These are phyloP conservation scores for Elsinoe perseae DNA, from an alignment of 2,329 filamentous ascomycete genomes.

Conservation along the genomic window DNA sequence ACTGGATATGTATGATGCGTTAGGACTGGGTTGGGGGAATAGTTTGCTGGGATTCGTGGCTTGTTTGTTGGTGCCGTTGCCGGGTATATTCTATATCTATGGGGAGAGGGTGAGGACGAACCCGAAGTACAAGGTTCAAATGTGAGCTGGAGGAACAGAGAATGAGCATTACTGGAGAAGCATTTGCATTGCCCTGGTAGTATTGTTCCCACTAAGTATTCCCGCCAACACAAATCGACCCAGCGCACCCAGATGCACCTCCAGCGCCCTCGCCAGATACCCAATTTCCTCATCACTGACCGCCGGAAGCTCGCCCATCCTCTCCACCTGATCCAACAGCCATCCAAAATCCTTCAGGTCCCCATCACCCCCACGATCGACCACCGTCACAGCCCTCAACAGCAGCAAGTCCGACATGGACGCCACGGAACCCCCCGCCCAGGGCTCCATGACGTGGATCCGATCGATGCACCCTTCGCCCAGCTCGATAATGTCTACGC, in stretches of 20 bases:
- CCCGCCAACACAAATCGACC: constrained; percentile 14
- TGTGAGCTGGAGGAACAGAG: too few relatives aligned
- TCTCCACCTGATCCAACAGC: constrained; percentile 15
- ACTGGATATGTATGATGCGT: constrained; percentile 49
- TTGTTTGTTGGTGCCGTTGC: constrained; percentile 42
- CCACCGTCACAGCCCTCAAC: constrained; percentile 21
- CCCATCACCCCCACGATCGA: constrained; percentile 19
- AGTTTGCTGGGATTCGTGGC: constrained; percentile 48
- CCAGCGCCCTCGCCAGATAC: constrained; percentile 33
- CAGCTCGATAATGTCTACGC: constrained; percentile 20
- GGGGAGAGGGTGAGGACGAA: constrained; percentile 40
- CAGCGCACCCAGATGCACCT: constrained; percentile 18
- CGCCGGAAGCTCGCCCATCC: constrained; percentile 6
- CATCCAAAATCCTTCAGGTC: constrained; percentile 19
- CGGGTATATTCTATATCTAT: constrained; percentile 38
- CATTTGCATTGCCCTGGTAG: not conserved
- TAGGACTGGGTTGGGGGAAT: constrained; percentile 56
- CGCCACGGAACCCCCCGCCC: constrained; percentile 20
- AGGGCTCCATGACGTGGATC: constrained; percentile 19
- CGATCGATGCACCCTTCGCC: constrained; percentile 18
- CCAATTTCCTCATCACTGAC: constrained; percentile 14
- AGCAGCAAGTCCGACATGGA: constrained; percentile 14
- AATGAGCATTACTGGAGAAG: too few relatives aligned
- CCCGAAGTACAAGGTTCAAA: not conserved
- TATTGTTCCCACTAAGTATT: constrained; percentile 13